phyloP scores from a whole-genome alignment of 2,329 filamentous ascomycete species.

The Neurospora sp. region DNA sequence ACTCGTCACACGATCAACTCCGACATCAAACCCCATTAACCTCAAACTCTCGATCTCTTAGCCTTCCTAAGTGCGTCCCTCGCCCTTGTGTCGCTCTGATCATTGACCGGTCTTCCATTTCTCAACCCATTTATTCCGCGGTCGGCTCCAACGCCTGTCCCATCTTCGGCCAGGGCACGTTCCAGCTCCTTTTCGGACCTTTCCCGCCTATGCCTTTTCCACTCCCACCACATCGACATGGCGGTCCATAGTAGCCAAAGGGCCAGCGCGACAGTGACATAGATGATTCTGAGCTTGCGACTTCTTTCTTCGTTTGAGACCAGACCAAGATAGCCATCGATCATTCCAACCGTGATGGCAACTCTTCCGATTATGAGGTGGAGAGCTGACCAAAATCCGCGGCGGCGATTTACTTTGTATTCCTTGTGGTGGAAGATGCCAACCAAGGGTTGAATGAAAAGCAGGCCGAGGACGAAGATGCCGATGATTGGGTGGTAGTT shows the following conservation, averaged over 20 bases:
- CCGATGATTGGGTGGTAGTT: slow-evolving; percentile 37
- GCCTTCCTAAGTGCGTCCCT: neutral
- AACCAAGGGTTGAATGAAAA: slow-evolving; percentile 32
- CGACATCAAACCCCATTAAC: neutral
- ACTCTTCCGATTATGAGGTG: slow-evolving; percentile 35
- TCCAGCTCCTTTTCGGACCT: neutral
- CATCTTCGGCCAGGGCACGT: neutral
- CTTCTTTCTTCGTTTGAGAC: too few relatives aligned
- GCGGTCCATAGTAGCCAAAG: neutral
- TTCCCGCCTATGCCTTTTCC: neutral
- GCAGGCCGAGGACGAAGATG: slow-evolving; percentile 28
- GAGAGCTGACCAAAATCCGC: slow-evolving; percentile 31
- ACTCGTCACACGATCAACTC: neutral
- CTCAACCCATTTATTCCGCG: neutral
- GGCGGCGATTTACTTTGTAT: slow-evolving; percentile 28
- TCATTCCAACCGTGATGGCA: slow-evolving; percentile 30
- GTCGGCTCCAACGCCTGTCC: neutral
- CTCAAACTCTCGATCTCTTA: neutral
- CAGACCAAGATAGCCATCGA: slow-evolving; percentile 28
- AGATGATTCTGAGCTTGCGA: neutral
- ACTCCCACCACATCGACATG: neutral
- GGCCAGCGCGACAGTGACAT: neutral
- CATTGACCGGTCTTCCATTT: neutral
- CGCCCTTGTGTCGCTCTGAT: neutral
- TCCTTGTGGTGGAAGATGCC: slow-evolving; percentile 32